These are phyloP conservation scores for Collybia sordida DNA, from an alignment of 768 basidiomycete genomes.

Conservation along the genomic window DNA sequence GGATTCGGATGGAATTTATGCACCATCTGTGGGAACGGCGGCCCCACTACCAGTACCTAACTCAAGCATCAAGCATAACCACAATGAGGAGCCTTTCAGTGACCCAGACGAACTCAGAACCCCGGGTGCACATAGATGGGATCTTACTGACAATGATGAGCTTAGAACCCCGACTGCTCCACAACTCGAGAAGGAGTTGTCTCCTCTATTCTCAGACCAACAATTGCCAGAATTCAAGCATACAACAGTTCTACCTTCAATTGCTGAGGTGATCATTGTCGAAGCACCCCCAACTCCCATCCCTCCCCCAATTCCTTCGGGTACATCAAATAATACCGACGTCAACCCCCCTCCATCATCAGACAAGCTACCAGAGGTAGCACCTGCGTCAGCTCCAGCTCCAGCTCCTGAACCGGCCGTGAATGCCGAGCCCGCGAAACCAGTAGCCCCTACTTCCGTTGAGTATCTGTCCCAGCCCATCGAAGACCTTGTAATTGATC, in stretches of 20 bases:
- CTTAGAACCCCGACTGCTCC: slow-evolving; percentile 17
- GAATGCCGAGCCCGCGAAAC: not conserved
- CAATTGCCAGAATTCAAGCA: slow-evolving; percentile 3
- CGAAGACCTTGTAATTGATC: slow-evolving; percentile 14
- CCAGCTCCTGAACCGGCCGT: slow-evolving; percentile 2
- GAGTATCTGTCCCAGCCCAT: slow-evolving; percentile 18
- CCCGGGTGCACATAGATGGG: slow-evolving; percentile 11
- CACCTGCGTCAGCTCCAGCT: not conserved
- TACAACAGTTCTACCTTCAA: not conserved
- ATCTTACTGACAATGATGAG: slow-evolving; percentile 17
- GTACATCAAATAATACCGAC: too few relatives aligned
- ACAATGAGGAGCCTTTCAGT: slow-evolving; percentile 1
- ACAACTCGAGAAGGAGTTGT: slow-evolving; percentile 14
- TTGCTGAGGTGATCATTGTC: not conserved
- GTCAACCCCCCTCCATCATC: not conserved
- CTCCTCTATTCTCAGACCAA: slow-evolving; percentile 15
- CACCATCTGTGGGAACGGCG: slow-evolving; percentile 6
- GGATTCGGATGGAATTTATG: slow-evolving; percentile 2
- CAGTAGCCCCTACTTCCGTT: slow-evolving; percentile 13
- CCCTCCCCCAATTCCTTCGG: not conserved
- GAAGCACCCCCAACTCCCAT: not conserved
- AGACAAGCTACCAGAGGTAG: not conserved
- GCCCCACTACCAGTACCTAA: slow-evolving; percentile 26
- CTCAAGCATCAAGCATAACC: slow-evolving; percentile 12
- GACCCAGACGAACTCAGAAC: slow-evolving; percentile 13